Conservation (phyloP, 352 stramenopile species). For the Pythium biforme region DNA sequence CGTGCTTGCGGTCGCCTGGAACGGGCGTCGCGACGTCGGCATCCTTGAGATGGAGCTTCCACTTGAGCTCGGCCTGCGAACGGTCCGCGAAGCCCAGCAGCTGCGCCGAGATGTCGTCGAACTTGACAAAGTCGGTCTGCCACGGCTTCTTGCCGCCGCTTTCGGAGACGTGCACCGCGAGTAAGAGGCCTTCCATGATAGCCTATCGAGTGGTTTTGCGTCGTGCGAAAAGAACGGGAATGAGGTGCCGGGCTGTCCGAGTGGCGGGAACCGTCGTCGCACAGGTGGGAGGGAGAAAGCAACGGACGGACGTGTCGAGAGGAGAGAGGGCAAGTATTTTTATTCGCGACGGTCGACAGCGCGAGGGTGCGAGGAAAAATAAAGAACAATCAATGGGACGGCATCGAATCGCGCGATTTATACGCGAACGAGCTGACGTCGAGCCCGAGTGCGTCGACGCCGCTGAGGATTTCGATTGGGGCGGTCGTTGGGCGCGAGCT, state of each 20-base stretch:
- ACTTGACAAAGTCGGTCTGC: conserved; percentile 53
- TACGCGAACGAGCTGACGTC: conserved; percentile 60
- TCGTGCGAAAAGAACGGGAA: not conserved
- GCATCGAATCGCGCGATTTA: conserved; percentile 20
- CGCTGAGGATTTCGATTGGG: conserved; percentile 23
- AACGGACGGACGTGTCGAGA: not conserved
- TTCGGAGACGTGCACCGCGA: conserved; percentile 32
- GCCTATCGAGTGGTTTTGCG: not conserved
- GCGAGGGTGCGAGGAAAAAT: not conserved
- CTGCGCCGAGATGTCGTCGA: conserved; percentile 65
- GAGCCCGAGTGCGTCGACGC: conserved; percentile 50
- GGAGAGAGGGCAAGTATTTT: conserved; percentile 13
- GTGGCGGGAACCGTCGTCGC: not conserved
- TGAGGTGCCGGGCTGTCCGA: not conserved
- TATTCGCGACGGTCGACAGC: not conserved
- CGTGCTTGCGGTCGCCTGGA: conserved; percentile 48
- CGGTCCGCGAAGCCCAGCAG: conserved; percentile 55
- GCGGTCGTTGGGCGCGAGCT: conserved; percentile 28
- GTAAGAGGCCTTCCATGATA: conserved; percentile 49
- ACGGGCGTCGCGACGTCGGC: conserved; percentile 60
- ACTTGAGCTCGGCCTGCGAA: conserved; percentile 47
- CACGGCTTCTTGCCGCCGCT: conserved; percentile 41
- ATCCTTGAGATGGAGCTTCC: conserved; percentile 44
- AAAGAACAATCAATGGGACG: conserved; percentile 14
- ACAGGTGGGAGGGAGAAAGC: not conserved